Evolutionary conservation across 352 stramenopile genomes (phyloP).

Genomic region (Phytophthora nicotianae): DNA sequence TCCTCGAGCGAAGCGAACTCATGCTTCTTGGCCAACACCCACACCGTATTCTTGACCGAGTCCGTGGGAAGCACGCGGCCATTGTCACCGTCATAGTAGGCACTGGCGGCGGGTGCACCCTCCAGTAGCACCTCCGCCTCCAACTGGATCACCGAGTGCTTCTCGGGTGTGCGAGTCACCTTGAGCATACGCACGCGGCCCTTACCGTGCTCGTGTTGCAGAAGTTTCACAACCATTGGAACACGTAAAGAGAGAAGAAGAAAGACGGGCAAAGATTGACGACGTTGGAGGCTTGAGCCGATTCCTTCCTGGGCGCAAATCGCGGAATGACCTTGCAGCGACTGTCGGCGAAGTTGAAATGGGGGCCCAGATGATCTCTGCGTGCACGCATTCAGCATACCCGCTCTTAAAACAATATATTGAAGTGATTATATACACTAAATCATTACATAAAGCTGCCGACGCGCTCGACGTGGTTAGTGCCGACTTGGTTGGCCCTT

Average conservation of each 20-base stretch:
- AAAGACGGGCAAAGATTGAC: neutral
- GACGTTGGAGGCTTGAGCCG: constrained; percentile 19
- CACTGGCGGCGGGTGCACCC: constrained; percentile 68
- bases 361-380: constrained; percentile 15
- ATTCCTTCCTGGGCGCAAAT: constrained; percentile 42
- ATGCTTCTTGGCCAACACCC: constrained; percentile 87
- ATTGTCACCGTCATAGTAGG: constrained; percentile 89
- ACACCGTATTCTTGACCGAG: constrained; percentile 92
- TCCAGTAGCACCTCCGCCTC: constrained; percentile 86
- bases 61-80: constrained; percentile 85
- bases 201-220: constrained; percentile 85
- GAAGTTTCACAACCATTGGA: constrained; percentile 76
- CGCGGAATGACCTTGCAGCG: constrained; percentile 33
- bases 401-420: constrained; percentile 11
- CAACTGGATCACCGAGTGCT: constrained; percentile 84
- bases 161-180: constrained; percentile 74
- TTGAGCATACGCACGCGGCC: constrained; percentile 88
- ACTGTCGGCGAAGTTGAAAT: constrained; percentile 15
- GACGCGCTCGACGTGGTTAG: constrained; percentile 21
- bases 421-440: constrained; percentile 8
- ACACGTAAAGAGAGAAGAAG: neutral
- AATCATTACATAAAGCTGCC: constrained; percentile 17
- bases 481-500: too few relatives aligned
- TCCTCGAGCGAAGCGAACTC: constrained; percentile 89
- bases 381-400: constrained; percentile 19